Evolutionary conservation across 306 rosid species (phyloP).

Genomic region (Oxytropis ochrocephala): DNA sequence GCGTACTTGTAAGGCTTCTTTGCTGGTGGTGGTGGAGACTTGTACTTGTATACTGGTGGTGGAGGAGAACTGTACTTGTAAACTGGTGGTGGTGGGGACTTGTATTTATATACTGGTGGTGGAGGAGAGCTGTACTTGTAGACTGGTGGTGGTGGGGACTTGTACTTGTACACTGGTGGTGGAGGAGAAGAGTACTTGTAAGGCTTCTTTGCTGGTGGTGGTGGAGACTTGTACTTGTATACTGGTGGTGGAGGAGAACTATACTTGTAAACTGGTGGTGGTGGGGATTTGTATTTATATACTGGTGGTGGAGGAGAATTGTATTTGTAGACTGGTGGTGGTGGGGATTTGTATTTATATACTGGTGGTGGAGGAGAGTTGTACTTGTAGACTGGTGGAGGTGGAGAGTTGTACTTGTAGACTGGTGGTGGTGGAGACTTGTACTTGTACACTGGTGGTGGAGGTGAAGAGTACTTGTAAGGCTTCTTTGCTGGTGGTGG

Average conservation of each 20-base stretch:
- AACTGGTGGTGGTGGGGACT: too few species aligned
- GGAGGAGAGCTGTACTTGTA: background rate
- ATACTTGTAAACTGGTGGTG: conserved; percentile 7
- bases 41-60: background rate
- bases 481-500: background rate
- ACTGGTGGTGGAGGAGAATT: conserved; percentile 13
- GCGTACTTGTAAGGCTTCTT: background rate
- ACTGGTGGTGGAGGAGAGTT: background rate
- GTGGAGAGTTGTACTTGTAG: conserved; percentile 11
- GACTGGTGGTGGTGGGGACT: background rate
- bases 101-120: too few species aligned
- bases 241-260: conserved; percentile 25
- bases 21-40: conserved; percentile 4
- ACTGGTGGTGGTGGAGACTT: conserved; percentile 1
- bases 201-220: too few species aligned
- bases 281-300: background rate
- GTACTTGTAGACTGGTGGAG: background rate
- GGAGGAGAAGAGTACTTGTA: conserved; percentile 13
- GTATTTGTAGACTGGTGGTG: background rate
- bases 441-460: conserved; percentile 9
- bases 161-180: conserved; percentile 12
- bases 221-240: background rate
- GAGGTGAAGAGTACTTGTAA: conserved; percentile 7
- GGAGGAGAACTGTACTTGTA: conserved; percentile 16
- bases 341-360: background rate